A percentile compares a stretch with the other conserved stretches of the same genome.
These are phyloP conservation scores for Fusarium fujikuroi DNA, from an alignment of 2,329 filamentous ascomycete genomes.

Conservation along the genomic window DNA sequence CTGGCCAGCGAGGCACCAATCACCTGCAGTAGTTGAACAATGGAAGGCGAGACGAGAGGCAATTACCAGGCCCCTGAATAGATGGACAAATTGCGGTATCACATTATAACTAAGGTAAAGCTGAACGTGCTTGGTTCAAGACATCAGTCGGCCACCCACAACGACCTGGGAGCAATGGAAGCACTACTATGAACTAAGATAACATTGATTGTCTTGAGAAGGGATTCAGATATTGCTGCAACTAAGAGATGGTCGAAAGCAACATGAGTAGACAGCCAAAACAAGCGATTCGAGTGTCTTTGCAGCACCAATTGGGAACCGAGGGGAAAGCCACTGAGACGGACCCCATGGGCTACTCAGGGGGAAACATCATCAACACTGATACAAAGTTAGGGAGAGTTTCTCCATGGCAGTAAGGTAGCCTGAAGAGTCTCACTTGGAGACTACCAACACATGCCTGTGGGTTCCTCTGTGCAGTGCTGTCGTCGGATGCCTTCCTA, in stretches of 20 bases:
- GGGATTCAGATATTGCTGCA: too few relatives aligned
- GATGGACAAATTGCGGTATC: neutral
- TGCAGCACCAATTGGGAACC: neutral
- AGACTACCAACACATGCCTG: neutral
- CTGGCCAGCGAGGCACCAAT: neutral
- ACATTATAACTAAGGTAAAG: neutral
- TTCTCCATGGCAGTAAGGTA: fast-evolving
- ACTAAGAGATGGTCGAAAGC: neutral
- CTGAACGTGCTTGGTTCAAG: neutral
- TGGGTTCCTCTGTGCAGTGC: too few relatives aligned
- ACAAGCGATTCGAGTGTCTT: neutral
- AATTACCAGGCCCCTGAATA: neutral
- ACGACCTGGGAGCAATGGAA: neutral
- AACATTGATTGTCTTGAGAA: fast-evolving
- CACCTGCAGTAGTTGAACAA: neutral
- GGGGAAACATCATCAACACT: too few relatives aligned
- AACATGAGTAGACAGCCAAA: too few relatives aligned
- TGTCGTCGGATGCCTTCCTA: neutral
- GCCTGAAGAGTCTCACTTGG: neutral
- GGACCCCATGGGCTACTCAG: neutral
- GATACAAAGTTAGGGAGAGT: too few relatives aligned
- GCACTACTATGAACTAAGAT: neutral
- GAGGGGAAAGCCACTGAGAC: neutral
- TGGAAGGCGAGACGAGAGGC: too few relatives aligned
- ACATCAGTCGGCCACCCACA: too few relatives aligned